A percentile compares a stretch with the other conserved stretches of the same genome.
Evolutionary conservation across 2,329 filamentous ascomycete species (phyloP).

Genomic region (Ceratocystis lukuohia): DNA sequence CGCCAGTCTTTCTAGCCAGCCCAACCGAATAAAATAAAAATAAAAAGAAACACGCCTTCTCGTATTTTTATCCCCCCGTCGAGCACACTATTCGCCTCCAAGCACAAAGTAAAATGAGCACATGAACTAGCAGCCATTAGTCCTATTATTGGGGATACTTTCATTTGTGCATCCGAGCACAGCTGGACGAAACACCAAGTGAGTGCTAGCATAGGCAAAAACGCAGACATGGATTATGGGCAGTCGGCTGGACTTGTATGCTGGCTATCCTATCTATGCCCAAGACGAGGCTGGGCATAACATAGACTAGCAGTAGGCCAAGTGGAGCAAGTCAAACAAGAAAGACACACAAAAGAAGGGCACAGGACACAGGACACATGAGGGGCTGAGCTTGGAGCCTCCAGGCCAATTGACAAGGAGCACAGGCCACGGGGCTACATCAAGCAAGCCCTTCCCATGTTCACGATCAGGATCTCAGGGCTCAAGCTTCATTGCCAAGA

Average conservation of each 20-base stretch:
- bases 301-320: background rate
- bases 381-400: background rate
- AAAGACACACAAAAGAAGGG: too few species aligned
- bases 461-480: background rate
- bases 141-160: background rate
- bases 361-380: background rate
- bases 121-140: background rate
- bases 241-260: background rate
- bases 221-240: too few species aligned
- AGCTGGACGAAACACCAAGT: background rate
- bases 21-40: too few species aligned
- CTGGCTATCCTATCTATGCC: background rate
- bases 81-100: background rate
- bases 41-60: background rate
- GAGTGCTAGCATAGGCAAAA: too few species aligned
- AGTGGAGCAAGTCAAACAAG: background rate
- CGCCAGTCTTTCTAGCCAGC: too few species aligned
- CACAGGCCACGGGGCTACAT: background rate
- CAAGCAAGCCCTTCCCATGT: too few species aligned
- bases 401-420: background rate
- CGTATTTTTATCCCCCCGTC: background rate
- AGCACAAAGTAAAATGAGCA: background rate
- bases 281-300: background rate
- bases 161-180: slow-evolving; percentile 1
- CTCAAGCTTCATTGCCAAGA: slow-evolving; percentile 3